Percentiles rank a stretch among this genome's conserved stretches.
phyloP scores from a whole-genome alignment of 1,284 basidiomycete genomes.

The Puccinia coronata region DNA sequence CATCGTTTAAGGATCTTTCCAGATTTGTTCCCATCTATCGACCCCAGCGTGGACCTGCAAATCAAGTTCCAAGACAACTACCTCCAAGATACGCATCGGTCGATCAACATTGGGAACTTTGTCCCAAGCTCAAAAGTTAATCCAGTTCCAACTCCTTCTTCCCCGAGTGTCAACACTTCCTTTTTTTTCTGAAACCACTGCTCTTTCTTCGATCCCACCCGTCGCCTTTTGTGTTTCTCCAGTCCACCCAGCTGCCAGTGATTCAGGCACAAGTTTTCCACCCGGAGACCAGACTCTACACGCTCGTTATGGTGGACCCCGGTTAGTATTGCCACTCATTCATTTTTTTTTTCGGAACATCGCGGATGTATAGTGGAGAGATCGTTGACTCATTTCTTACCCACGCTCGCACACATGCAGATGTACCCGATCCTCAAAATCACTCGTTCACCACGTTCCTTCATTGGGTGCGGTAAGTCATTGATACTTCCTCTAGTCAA shows the following conservation, averaged over 20 bases:
- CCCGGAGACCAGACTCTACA: conserved; percentile 77
- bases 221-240: not conserved
- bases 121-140: conserved; percentile 61
- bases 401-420: conserved; percentile 59
- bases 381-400: not conserved
- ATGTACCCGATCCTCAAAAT: conserved; percentile 73
- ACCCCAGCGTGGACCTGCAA: conserved; percentile 68
- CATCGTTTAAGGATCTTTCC: conserved; percentile 87
- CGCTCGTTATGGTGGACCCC: conserved; percentile 81
- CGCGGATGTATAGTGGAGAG: not conserved
- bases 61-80: conserved; percentile 64
- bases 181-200: not conserved
- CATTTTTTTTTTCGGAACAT: not conserved
- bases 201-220: not conserved
- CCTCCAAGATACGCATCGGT: conserved; percentile 43
- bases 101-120: conserved; percentile 41
- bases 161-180: conserved; percentile 65
- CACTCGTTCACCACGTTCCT: conserved; percentile 72
- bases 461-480: conserved; percentile 76
- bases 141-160: conserved; percentile 72
- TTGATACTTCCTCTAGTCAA: conserved; percentile 30
- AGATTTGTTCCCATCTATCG: conserved; percentile 74
- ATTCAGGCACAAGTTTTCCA: conserved; percentile 76
- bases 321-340: conserved; percentile 61
- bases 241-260: conserved; percentile 69